These are phyloP conservation scores for Coemansia sp. DNA, from an alignment of 192 early-diverging fungal species.

Conservation along the genomic window DNA sequence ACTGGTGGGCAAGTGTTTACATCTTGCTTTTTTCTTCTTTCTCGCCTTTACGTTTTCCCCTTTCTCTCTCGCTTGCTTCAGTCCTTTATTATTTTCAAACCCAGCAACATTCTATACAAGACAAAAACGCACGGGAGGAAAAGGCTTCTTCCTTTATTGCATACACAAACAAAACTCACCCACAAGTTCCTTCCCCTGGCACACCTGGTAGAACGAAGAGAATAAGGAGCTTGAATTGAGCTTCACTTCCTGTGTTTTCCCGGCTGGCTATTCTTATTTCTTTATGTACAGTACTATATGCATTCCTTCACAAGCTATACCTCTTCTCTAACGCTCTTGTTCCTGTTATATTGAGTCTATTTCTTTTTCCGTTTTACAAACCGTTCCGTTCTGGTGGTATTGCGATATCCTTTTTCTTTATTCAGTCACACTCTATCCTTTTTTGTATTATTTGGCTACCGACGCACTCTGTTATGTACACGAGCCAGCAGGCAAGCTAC, in stretches of 20 bases:
- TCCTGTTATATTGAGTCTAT: slow-evolving; percentile 1
- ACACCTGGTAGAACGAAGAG: too few species aligned
- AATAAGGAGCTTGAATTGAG: too few species aligned
- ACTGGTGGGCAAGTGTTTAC: not conserved
- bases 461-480: slow-evolving; percentile 23
- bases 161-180: too few species aligned
- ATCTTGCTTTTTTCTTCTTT: slow-evolving; percentile 3
- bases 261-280: not conserved
- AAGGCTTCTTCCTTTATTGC: not conserved
- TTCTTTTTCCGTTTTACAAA: not conserved
- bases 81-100: slow-evolving; percentile 8
- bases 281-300: slow-evolving; percentile 4
- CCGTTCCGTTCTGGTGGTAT: too few species aligned
- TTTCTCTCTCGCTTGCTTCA: not conserved
- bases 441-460: not conserved
- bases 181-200: too few species aligned
- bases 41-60: slow-evolving; percentile 9
- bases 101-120: slow-evolving; percentile 2
- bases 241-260: too few species aligned
- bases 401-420: not conserved
- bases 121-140: not conserved
- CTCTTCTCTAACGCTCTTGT: not conserved
- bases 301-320: not conserved
- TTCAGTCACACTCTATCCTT: not conserved
- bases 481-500: slow-evolving; percentile 43